A percentile compares a stretch with the other conserved stretches of the same genome.
phyloP scores from a whole-genome alignment of 228 moss, liverwort and hornwort genomes.

The Sphagnum fallax region DNA sequence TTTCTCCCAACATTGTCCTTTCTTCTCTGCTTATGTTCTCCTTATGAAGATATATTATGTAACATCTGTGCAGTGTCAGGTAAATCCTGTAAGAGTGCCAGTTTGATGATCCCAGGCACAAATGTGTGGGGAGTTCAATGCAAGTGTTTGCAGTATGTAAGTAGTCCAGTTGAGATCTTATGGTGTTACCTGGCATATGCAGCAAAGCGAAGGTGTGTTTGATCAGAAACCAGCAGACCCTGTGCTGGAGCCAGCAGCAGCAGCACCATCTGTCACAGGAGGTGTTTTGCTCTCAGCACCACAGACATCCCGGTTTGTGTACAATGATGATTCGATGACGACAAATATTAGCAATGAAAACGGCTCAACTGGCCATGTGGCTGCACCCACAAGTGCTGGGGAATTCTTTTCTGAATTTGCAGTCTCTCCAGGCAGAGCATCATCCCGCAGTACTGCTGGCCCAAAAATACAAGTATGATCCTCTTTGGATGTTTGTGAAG shows the following conservation, averaged over 20 bases:
- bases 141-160: too few species aligned
- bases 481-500: too few species aligned
- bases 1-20: too few species aligned
- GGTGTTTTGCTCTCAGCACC: slow-evolving; percentile 54
- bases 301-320: slow-evolving; percentile 78
- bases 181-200: slow-evolving; percentile 6
- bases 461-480: slow-evolving; percentile 27
- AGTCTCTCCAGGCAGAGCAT: slow-evolving; percentile 34
- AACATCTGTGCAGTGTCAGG: too few species aligned
- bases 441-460: slow-evolving; percentile 29
- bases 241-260: slow-evolving; percentile 56
- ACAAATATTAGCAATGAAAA: slow-evolving; percentile 22
- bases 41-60: too few species aligned
- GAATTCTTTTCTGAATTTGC: slow-evolving; percentile 91
- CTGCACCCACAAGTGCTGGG: slow-evolving; percentile 58
- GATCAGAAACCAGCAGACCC: slow-evolving; percentile 89
- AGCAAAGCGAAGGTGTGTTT: slow-evolving; percentile 76
- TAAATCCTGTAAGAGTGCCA: too few species aligned
- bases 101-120: too few species aligned
- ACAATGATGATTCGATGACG: slow-evolving; percentile 60
- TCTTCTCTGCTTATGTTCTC: too few species aligned
- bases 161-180: not conserved
- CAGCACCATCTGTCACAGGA: slow-evolving; percentile 25
- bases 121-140: too few species aligned
- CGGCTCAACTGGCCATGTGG: slow-evolving; percentile 67